Base-by-base conservation (phyloP, 129 eudicot species). In the Flaveria linearis region DNA sequence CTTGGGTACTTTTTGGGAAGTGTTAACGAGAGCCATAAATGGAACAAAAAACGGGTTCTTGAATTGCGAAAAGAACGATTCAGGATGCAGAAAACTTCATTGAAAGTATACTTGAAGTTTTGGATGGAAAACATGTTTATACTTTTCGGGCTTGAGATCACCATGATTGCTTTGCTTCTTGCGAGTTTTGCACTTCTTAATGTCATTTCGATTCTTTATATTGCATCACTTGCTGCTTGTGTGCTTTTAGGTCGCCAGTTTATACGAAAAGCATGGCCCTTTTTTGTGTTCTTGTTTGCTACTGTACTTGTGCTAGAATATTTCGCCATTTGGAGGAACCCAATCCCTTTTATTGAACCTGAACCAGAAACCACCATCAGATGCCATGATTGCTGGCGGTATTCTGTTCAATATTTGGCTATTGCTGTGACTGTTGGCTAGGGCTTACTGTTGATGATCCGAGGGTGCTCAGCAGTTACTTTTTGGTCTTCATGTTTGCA, bases 121-220 rank as follows among this genome's bases (percentile, higher is more conserved):
- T 82, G 86, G 83, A 56, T 82, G 63, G 89, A 86, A 77, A 86
- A 86, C 62, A 86, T 86, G 82, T 86, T 79, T 73, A 86, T 80
- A 36, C 82, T 86, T 57, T 86, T 86, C 14, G 89, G 89, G 84
- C 89, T 86, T 4, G 86, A 86, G 69, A 86, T 86, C 65, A 86
- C 83, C 16, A 86, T 86, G 89, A 53, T 86, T 26, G 86, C 86
- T 4, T 53, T 86, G 64, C 84, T 86, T 23, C 67, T 86, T 17
- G 77, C 89, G 18, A 86, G 89, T 79, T 86, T 86, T 61, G 80
- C 84, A 13, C 82, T 86, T 41, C 71, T 86, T 5, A 86, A 86
- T 43, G 77, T 25, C 8, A 63, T 86, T 14, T 86, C 89, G 0
- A 72, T 86, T 61, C 56, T 86, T 17, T 86, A 79, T 74, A 82